Evolutionary conservation across 1,284 basidiomycete species (phyloP).

Genomic region (Salmacisia buchloeana): DNA sequence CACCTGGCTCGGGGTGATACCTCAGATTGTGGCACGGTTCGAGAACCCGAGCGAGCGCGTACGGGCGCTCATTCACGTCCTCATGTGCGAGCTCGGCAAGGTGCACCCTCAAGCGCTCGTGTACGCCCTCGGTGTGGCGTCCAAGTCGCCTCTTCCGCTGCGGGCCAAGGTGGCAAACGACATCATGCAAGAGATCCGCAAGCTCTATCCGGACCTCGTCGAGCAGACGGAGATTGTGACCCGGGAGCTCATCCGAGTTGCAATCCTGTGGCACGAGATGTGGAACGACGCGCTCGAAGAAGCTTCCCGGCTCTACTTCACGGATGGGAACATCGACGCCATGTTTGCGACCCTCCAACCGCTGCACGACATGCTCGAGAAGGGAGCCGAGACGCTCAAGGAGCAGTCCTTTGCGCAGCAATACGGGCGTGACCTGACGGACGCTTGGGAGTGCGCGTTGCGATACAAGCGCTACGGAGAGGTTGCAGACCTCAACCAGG

Average conservation of each 20-base stretch:
- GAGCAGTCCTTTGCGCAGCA: slow-evolving; percentile 94
- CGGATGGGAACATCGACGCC: slow-evolving; percentile 95
- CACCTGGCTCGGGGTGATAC: slow-evolving; percentile 98
- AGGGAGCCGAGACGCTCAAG: slow-evolving; percentile 89
- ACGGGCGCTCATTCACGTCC: slow-evolving; percentile 78
- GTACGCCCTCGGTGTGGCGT: slow-evolving; percentile 95
- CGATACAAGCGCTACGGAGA: slow-evolving; percentile 84
- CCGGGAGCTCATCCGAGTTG: slow-evolving; percentile 91
- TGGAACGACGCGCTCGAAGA: slow-evolving; percentile 99
- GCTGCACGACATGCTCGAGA: slow-evolving; percentile 86
- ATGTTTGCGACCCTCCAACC: slow-evolving; percentile 96
- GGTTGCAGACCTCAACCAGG: slow-evolving; percentile 80
- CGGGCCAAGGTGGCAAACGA: slow-evolving; percentile 76
- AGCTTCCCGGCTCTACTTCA: slow-evolving; percentile 93
- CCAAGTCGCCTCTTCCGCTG: slow-evolving; percentile 81
- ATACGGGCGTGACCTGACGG: slow-evolving; percentile 85
- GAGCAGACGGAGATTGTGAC: slow-evolving; percentile 88
- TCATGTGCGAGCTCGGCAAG: slow-evolving; percentile 87
- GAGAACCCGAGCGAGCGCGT: slow-evolving; percentile 87
- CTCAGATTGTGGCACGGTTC: slow-evolving; percentile 98
- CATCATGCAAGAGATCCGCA: slow-evolving; percentile 90
- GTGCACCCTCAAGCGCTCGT: slow-evolving; percentile 97
- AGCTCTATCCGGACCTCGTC: slow-evolving; percentile 83
- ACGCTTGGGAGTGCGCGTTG: slow-evolving; percentile 87
- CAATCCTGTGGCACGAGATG: slow-evolving; percentile 97